phyloP scores from a whole-genome alignment of 495 filamentous ascomycete species.

The Penicillium cinerascens region DNA sequence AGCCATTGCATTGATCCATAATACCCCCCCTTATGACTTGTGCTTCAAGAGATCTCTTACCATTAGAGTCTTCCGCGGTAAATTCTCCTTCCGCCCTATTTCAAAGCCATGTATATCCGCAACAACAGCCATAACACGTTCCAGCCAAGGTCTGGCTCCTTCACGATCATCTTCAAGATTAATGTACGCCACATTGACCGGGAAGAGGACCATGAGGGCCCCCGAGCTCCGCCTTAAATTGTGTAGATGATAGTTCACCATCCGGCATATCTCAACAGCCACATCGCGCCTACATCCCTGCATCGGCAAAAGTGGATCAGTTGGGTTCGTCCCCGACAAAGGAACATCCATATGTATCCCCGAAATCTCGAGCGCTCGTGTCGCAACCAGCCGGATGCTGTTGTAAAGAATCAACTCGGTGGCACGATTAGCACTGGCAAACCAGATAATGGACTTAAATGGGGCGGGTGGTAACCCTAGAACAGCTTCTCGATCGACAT shows the following conservation, averaged over 20 bases:
- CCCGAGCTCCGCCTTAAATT: slow-evolving; percentile 11
- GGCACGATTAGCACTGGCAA: slow-evolving; percentile 5
- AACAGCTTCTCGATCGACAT: background rate
- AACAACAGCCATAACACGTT: slow-evolving; percentile 9
- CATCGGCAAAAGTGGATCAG: slow-evolving; percentile 19
- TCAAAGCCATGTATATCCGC: slow-evolving; percentile 20
- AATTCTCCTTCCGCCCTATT: slow-evolving; percentile 13
- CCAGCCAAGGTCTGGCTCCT: slow-evolving; percentile 10
- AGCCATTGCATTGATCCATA: too few species aligned
- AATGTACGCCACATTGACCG: slow-evolving; percentile 14
- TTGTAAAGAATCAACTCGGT: slow-evolving; percentile 17
- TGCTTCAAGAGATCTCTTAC: background rate
- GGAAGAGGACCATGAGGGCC: slow-evolving; percentile 17
- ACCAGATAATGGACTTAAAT: slow-evolving; percentile 18
- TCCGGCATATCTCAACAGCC: slow-evolving; percentile 18
- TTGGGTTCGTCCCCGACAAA: background rate
- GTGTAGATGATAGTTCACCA: slow-evolving; percentile 16
- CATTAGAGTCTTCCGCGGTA: slow-evolving; percentile 1
- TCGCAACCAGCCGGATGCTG: slow-evolving; percentile 9
- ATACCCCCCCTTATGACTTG: too few species aligned
- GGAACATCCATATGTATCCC: slow-evolving; percentile 2
- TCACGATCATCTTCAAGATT: slow-evolving; percentile 7
- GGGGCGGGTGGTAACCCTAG: slow-evolving; percentile 9
- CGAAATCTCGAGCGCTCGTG: background rate
- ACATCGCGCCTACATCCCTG: slow-evolving; percentile 16